Conservation (phyloP, 176 grass and related monocot species). For the Zoysia japonica region DNA sequence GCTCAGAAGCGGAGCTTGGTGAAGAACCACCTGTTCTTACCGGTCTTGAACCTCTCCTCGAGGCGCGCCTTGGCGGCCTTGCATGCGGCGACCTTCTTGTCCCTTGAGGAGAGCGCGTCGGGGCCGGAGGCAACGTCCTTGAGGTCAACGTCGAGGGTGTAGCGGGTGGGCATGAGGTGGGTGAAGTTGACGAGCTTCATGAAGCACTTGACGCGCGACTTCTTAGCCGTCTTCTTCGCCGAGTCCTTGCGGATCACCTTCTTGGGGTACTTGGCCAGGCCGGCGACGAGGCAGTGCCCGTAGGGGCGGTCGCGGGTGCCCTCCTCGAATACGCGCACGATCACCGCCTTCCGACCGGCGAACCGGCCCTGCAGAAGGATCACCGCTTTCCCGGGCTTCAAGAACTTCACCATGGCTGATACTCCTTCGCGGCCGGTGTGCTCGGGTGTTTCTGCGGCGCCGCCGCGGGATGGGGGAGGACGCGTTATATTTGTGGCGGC, state of each 20-base stretch:
- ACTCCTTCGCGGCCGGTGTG: neutral
- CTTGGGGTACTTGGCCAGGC: conserved; percentile 51
- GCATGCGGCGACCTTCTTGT: conserved; percentile 45
- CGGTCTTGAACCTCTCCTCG: conserved; percentile 64
- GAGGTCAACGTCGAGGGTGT: conserved; percentile 56
- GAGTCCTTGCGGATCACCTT: conserved; percentile 68
- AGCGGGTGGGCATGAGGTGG: conserved; percentile 63
- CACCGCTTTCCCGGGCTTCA: conserved; percentile 58
- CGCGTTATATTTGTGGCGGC: neutral
- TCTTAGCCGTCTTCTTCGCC: conserved; percentile 67
- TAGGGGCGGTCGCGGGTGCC: conserved; percentile 58
- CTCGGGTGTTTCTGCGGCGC: neutral
- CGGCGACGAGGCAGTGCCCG: conserved; percentile 63
- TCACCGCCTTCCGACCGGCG: conserved; percentile 54
- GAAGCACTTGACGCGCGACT: conserved; percentile 57
- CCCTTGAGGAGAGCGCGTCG: conserved; percentile 41
- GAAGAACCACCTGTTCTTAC: conserved; percentile 70
- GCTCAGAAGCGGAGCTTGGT: conserved; percentile 59
- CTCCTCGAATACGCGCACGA: conserved; percentile 58
- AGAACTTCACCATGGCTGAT: conserved; percentile 52
- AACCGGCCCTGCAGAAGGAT: conserved; percentile 54
- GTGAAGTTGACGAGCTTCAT: conserved; percentile 61
- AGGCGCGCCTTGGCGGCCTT: conserved; percentile 48
- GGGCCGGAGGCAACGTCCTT: conserved; percentile 48
- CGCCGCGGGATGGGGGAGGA: neutral